Evolutionary conservation across 768 basidiomycete species (phyloP), one percentile per base, ranked within the genome.

Genomic region (Amanita muscaria): DNA sequence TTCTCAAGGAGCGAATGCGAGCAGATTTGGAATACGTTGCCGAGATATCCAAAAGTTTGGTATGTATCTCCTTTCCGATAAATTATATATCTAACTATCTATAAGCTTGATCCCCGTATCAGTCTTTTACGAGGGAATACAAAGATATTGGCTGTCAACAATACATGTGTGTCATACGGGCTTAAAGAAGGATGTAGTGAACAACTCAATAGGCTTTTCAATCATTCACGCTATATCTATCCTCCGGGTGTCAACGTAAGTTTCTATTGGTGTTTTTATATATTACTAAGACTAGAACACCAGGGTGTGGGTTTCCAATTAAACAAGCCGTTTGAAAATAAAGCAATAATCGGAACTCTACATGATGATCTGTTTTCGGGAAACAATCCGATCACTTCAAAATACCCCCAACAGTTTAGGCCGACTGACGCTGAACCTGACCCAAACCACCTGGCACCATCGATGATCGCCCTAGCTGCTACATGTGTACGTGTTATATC

Each of bases 391-490:
- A 40, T 40, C n/a, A 24, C 23, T n/a, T 6, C n/a, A 4, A 5
- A 5, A 22, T 39, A 3, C 23, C 37, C 37, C 7, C 3, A 7
- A 18, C 37, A 14, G 2, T 39, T 23, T 12, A 39, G 23, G 18
- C 6, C 23, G 23, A 22, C 14, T 39, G 37, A 23, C 21, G 5
- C 21, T n/a, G 19, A 4, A 4, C 11, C 21, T 11, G n/a, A 39
- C 23, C 19, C 22, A 22, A n/a, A n/a, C n/a, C n/a, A n/a, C n/a
- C 23, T 39, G 37, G 6, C 37, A 23, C 37, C 37, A 2, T 3
- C 37, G 5, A 39, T 39, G 37, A 22, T 39, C 23, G 37, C 37
- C 10, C 37, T 39, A n/a, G 37, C 37, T 2, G 37, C 37, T 39
- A 39, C 37, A 4, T 18, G 19, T 4, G 37, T 39, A 15, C 2